Conservation (phyloP, 2,329 filamentous ascomycete species). For the Venturia asperata region DNA sequence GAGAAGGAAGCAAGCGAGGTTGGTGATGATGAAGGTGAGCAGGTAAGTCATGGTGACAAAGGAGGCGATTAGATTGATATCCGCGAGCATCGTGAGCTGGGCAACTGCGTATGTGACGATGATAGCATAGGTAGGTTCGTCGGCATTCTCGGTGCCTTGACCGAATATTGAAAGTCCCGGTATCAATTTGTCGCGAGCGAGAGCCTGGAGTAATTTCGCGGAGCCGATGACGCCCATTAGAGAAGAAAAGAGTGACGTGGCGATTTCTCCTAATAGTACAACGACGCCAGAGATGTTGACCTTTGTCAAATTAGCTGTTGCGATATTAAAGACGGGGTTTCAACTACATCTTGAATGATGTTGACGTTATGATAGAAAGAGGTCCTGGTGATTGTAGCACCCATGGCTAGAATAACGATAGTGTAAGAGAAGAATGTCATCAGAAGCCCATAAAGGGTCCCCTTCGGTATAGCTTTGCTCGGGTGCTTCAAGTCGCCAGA, state of each 20-base stretch:
- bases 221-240: constrained; percentile 83
- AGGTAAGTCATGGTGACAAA: constrained; percentile 88
- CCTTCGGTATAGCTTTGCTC: constrained; percentile 75
- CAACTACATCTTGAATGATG: constrained; percentile 61
- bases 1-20: constrained; percentile 76
- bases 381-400: constrained; percentile 63
- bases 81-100: constrained; percentile 71
- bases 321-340: neutral
- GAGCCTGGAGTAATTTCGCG: constrained; percentile 75
- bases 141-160: constrained; percentile 61
- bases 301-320: constrained; percentile 26
- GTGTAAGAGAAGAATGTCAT: constrained; percentile 72
- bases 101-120: constrained; percentile 67
- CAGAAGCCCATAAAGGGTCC: constrained; percentile 70
- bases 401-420: constrained; percentile 70
- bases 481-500: constrained; percentile 78
- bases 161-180: constrained; percentile 69
- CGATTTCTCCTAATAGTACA: constrained; percentile 74
- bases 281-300: constrained; percentile 68
- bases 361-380: constrained; percentile 71
- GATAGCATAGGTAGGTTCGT: constrained; percentile 72
- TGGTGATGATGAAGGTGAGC: constrained; percentile 87
- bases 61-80: constrained; percentile 82
- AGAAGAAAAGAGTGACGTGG: constrained; percentile 76
- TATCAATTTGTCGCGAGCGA: constrained; percentile 70